Evolutionary conservation across 2,329 filamentous ascomycete species (phyloP).

Genomic region (Fusarium concolor): DNA sequence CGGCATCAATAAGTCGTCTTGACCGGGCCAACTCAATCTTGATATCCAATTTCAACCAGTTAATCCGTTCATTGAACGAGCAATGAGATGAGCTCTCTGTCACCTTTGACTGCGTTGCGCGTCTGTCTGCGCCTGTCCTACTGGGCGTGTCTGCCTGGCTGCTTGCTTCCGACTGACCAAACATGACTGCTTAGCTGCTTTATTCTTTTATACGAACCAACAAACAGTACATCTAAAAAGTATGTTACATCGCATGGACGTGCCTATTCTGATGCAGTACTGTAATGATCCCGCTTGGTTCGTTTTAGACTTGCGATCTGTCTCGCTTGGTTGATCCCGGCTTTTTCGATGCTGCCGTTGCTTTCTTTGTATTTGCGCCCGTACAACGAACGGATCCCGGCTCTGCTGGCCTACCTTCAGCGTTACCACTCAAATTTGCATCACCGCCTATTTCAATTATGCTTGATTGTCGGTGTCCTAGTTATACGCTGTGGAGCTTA

Average conservation of each 20-base stretch:
- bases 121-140: neutral
- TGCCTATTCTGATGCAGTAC: constrained; percentile 3
- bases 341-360: constrained; percentile 15
- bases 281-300: constrained; percentile 8
- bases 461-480: constrained; percentile 14
- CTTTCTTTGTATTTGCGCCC: constrained; percentile 22
- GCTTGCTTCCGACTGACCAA: neutral
- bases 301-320: constrained; percentile 33
- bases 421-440: neutral
- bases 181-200: constrained; percentile 19
- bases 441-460: constrained; percentile 18
- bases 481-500: constrained; percentile 6
- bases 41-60: constrained; percentile 1
- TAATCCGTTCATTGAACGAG: neutral
- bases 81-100: neutral
- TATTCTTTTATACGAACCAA: constrained; percentile 12
- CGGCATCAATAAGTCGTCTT: neutral
- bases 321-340: constrained; percentile 28
- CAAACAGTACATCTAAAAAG: neutral
- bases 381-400: constrained; percentile 19
- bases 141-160: neutral
- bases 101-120: constrained; percentile 1
- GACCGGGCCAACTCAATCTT: constrained; percentile 2
- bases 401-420: constrained; percentile 12
- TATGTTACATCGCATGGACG: constrained; percentile 27